Base-by-base conservation (phyloP, 768 basidiomycete genomes). In the Favolaschia claudopus region DNA sequence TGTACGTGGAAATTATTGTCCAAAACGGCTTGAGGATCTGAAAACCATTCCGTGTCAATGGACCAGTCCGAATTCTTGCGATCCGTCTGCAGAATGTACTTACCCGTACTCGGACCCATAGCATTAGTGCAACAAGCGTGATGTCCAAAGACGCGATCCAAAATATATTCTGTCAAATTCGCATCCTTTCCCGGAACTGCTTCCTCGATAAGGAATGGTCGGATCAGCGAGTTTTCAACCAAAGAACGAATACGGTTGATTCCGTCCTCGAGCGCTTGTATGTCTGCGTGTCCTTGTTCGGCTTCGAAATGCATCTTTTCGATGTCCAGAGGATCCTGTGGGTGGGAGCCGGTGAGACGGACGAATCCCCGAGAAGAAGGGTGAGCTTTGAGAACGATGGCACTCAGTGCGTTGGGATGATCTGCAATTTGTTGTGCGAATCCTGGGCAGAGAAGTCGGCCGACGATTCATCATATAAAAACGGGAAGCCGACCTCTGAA, bases 41-140 rank as follows among this genome's bases (percentile, higher is more conserved):
- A 4, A 37, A 48, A 24, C 20, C n/a, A 13, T 22, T 7, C 17
- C 10, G 28, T 27, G n/a, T n/a, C n/a, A n/a, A n/a, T n/a, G n/a
- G n/a, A n/a, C 55, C 39, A 40, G 10, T 55, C 39, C 15, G 19
- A 17, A 19, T 31, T 19, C 20, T 14, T 10, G 13, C 28, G 14
- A 13, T 5, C 27, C 17, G 52, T 13, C 13, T 7, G 2, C 6
- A n/a, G 22, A 31, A 8, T 4, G 36, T 22, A 33, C 69, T 17
- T 55, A 73, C 73, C 70, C 28, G 53, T 33, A 37, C 69, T 68
- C 3, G 65, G 32, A 4, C 71, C 73, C 14, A 73, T 74, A 22
- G 70, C 34, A 50, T 71, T 72, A 2, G 73, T 73, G 44, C 73
- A 73, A 46, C 72, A 74, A 5, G 68, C 69, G 39, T 73, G 71